Base-by-base conservation (phyloP, 78 protist species). In the Reticulomyxa filosa region DNA sequence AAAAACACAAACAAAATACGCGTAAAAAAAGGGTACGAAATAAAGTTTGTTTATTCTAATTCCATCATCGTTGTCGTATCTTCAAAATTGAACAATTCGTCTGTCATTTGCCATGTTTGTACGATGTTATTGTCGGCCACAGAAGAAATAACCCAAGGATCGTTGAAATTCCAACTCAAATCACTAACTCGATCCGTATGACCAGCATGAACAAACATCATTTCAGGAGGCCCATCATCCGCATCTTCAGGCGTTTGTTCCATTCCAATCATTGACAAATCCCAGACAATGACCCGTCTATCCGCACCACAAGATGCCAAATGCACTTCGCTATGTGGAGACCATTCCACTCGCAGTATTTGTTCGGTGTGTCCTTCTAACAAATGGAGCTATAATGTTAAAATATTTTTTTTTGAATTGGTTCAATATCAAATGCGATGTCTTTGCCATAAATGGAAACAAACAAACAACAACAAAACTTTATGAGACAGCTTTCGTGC, bases 121-220 rank as follows among this genome's bases (percentile, higher is more conserved):
- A 92, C 50, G 26, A 90, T 51, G 75, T 89, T 92, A 80, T 90
- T 91, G 51, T 88, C 94, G 4, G 93, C 87, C 2, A 78, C 86
- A 0, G 83, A 72, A 32, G 83, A 73, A 17, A 83, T 57, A n/a
- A 83, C 55, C 94, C 92, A 85, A 22, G 79, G 81, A 57, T 84
- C 89, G 37, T 78, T 48, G 23, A 76, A 76, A 62, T 79, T 81
- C 96, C 95, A 91, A 3, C 73, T 29, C 51, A 91, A 80, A 69
- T 88, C 97, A 13, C 78, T 57, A 17, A 39, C 51, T 48, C 73
- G 73, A 32, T 66, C 35, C 0, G 95, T 92, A 77, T 92, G 98
- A 5, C 98, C 98, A 20, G 88, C 96, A 57, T 92, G 98, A 38
- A 92, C 69, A 65, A 90, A 92, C 70, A 87, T 26, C 0, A 87